These are phyloP conservation scores for Platanthera guangdongensis DNA, from an alignment of 106 monocot genomes.

Conservation along the genomic window DNA sequence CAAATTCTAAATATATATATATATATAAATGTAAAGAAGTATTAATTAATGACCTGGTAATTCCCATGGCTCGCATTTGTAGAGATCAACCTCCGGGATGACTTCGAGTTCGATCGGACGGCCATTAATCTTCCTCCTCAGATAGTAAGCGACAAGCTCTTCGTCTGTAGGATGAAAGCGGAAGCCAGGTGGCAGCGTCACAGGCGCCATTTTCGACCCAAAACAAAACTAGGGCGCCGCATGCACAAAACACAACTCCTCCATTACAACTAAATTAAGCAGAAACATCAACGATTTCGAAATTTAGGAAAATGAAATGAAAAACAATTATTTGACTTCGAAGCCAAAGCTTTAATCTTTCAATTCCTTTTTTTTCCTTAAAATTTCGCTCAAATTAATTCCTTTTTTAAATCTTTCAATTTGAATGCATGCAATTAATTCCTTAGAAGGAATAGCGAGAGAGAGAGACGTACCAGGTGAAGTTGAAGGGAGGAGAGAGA, in stretches of 20 bases:
- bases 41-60: constrained; percentile 13
- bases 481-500: background rate
- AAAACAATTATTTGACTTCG: background rate
- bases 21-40: background rate
- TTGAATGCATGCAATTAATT: background rate
- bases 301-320: background rate
- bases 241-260: too few species aligned
- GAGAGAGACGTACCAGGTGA: background rate
- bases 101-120: constrained; percentile 17
- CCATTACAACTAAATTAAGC: background rate
- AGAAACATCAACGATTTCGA: background rate
- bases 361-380: background rate
- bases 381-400: background rate
- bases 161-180: constrained; percentile 8
- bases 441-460: background rate
- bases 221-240: too few species aligned
- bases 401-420: background rate
- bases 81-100: constrained; percentile 24
- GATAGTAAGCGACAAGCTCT: constrained; percentile 9
- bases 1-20: too few species aligned
- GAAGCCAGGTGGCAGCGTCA: constrained; percentile 14
- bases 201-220: constrained; percentile 12
- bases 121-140: constrained; percentile 22
- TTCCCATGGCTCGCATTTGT: constrained; percentile 30
- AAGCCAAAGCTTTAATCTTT: background rate